Conservation (phyloP, 2,329 filamentous ascomycete genomes). For the Fusarium sp. region DNA sequence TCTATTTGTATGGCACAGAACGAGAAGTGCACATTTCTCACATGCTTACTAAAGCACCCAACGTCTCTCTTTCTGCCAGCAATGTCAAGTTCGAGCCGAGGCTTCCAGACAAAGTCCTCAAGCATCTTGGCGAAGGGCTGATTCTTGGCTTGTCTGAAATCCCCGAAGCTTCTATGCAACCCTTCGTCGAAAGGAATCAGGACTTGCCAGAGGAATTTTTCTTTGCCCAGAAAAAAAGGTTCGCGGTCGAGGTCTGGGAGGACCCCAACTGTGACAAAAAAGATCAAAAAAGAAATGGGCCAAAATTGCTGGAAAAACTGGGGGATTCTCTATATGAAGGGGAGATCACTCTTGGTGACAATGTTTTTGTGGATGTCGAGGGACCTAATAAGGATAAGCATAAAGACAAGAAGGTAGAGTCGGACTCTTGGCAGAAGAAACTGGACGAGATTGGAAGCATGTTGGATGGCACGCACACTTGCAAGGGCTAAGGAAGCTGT, state of each 20-base stretch:
- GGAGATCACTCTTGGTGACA: slow-evolving; percentile 18
- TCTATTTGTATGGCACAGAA: slow-evolving; percentile 61
- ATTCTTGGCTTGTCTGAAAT: slow-evolving; percentile 53
- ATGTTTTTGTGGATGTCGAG: slow-evolving; percentile 44
- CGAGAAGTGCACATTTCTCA: slow-evolving; percentile 60
- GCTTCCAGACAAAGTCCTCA: slow-evolving; percentile 32
- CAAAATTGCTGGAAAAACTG: slow-evolving; percentile 14
- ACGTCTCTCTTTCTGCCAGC: slow-evolving; percentile 54
- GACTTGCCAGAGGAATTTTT: slow-evolving; percentile 31
- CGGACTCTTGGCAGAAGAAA: slow-evolving; percentile 41
- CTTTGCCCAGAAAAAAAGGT: slow-evolving; percentile 14
- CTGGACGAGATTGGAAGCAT: slow-evolving; percentile 42
- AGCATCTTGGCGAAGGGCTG: slow-evolving; percentile 30
- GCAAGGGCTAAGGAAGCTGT: neutral
- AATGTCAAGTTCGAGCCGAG: slow-evolving; percentile 24
- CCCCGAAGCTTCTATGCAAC: slow-evolving; percentile 57
- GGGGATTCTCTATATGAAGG: slow-evolving; percentile 17
- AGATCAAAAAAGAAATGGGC: slow-evolving; percentile 6
- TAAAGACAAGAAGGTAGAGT: slow-evolving; percentile 26
- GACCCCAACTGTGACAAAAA: slow-evolving; percentile 16
- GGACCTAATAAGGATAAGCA: slow-evolving; percentile 40
- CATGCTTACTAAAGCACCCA: slow-evolving; percentile 60
- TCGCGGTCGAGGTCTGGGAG: slow-evolving; percentile 31
- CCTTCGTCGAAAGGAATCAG: slow-evolving; percentile 49
- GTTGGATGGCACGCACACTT: slow-evolving; percentile 33